Evolutionary conservation across 202 grass and related monocot species (phyloP).

Genomic region (Eragrostis tef): DNA sequence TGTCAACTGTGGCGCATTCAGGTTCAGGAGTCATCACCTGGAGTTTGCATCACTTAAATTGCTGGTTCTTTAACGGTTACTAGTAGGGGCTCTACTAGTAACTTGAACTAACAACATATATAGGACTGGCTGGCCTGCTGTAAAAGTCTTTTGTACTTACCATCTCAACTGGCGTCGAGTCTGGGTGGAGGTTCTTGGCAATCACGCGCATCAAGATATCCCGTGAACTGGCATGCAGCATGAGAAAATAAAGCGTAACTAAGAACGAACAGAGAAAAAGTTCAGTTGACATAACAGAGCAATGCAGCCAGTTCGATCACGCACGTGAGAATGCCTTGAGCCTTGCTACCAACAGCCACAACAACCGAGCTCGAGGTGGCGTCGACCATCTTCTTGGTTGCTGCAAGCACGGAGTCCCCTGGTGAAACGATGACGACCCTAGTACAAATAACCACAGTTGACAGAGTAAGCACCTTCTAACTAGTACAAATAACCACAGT

Average conservation of each 20-base stretch:
- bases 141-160: slow-evolving; percentile 10
- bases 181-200: slow-evolving; percentile 61
- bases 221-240: slow-evolving; percentile 53
- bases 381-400: slow-evolving; percentile 75
- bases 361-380: slow-evolving; percentile 62
- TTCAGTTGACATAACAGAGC: not conserved
- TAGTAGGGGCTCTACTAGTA: too few species aligned
- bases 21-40: slow-evolving; percentile 82
- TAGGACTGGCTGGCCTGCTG: not conserved
- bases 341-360: slow-evolving; percentile 58
- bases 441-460: not conserved
- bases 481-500: slow-evolving; percentile 33
- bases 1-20: slow-evolving; percentile 71
- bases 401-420: slow-evolving; percentile 62
- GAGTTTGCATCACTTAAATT: not conserved
- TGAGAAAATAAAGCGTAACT: not conserved
- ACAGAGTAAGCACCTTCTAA: not conserved
- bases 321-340: slow-evolving; percentile 78
- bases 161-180: slow-evolving; percentile 62
- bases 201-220: slow-evolving; percentile 83
- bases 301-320: slow-evolving; percentile 17
- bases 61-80: not conserved
- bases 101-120: not conserved
- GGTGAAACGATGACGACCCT: slow-evolving; percentile 68
- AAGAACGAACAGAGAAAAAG: not conserved